Percentiles rank a stretch among this genome's conserved stretches.
Conservation (phyloP, 208 protist genomes). For the Trypanosoma caninum region DNA sequence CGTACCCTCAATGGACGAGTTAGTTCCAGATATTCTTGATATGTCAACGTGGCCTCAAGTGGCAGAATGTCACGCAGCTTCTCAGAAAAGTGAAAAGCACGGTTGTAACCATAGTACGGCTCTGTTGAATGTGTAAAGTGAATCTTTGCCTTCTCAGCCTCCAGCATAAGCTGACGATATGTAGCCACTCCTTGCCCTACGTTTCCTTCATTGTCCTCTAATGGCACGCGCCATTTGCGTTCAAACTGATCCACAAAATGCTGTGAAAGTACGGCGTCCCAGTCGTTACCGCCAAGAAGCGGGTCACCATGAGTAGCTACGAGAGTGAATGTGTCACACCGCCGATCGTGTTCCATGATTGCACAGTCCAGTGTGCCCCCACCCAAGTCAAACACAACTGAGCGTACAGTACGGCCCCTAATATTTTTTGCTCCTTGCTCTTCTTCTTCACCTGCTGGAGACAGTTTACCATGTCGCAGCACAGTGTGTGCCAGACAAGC, state of each 20-base stretch:
- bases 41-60: slow-evolving; percentile 82
- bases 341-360: slow-evolving; percentile 83
- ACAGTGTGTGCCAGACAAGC: slow-evolving; percentile 88
- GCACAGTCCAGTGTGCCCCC: slow-evolving; percentile 91
- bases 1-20: slow-evolving; percentile 78
- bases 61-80: slow-evolving; percentile 79
- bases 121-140: slow-evolving; percentile 91
- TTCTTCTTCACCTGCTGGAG: slow-evolving; percentile 4
- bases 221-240: slow-evolving; percentile 84
- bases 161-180: slow-evolving; percentile 63
- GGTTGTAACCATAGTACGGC: slow-evolving; percentile 84
- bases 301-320: slow-evolving; percentile 88
- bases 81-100: slow-evolving; percentile 86
- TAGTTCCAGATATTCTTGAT: slow-evolving; percentile 81
- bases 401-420: slow-evolving; percentile 52
- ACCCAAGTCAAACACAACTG: slow-evolving; percentile 89
- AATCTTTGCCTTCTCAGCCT: slow-evolving; percentile 90
- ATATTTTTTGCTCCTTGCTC: slow-evolving; percentile 7
- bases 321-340: slow-evolving; percentile 58
- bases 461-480: slow-evolving; percentile 25
- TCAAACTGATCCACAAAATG: slow-evolving; percentile 81
- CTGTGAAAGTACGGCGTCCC: slow-evolving; percentile 81
- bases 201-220: slow-evolving; percentile 85
- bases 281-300: slow-evolving; percentile 90
- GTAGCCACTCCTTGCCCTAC: slow-evolving; percentile 71